phyloP scores from a whole-genome alignment of 192 early-diverging fungal species.

The Coemansia sp. region DNA sequence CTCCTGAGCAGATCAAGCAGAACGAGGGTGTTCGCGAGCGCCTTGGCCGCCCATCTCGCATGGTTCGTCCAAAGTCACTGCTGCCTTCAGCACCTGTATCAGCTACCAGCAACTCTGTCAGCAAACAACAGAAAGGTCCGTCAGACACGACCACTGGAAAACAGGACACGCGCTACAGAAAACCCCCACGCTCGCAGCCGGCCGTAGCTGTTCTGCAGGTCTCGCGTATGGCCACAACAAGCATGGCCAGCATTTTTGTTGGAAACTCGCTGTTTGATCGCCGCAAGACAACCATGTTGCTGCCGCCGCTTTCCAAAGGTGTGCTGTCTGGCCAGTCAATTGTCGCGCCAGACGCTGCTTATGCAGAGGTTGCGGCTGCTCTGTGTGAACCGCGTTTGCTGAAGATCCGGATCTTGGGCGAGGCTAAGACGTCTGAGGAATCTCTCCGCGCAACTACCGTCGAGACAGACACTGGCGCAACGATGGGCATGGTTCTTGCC shows the following conservation, averaged over 20 bases:
- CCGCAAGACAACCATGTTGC: background rate
- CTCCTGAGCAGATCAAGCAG: constrained; percentile 66
- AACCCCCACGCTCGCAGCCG: constrained; percentile 18
- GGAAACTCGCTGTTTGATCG: constrained; percentile 21
- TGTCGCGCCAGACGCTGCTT: background rate
- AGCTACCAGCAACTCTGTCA: background rate
- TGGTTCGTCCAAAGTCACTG: constrained; percentile 33
- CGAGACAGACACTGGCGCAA: constrained; percentile 66
- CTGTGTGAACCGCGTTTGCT: constrained; percentile 28
- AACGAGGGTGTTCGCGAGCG: constrained; percentile 54
- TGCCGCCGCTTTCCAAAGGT: constrained; percentile 9
- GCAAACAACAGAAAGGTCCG: background rate
- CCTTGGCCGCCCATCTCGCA: constrained; percentile 39
- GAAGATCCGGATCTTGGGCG: constrained; percentile 29
- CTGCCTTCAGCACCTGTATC: constrained; percentile 5
- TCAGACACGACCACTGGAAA: background rate
- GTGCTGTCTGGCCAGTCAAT: constrained; percentile 2
- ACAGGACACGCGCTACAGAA: constrained; percentile 10
- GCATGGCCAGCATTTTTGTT: constrained; percentile 41
- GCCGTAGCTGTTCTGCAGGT: constrained; percentile 37
- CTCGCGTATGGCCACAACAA: constrained; percentile 35
- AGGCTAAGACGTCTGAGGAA: constrained; percentile 41
- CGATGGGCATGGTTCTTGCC: constrained; percentile 79
- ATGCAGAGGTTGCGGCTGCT: background rate
- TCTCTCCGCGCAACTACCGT: constrained; percentile 92